Evolutionary conservation across 2,329 filamentous ascomycete genomes (phyloP).

Genomic region (Albophoma yamanashiensis): DNA sequence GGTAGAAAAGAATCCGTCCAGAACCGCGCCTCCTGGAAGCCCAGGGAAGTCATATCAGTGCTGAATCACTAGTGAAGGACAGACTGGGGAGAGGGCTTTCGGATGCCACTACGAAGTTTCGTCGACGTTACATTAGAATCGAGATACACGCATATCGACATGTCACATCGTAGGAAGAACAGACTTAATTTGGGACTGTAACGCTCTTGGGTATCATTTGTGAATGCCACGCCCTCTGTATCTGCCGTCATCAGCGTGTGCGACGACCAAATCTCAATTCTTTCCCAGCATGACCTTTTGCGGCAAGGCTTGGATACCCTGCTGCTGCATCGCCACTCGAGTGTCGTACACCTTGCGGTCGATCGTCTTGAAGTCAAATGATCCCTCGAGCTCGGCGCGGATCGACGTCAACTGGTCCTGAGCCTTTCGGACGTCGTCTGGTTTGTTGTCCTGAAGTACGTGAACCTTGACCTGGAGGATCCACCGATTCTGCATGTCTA

Average conservation of each 20-base stretch:
- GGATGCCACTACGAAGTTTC: too few relatives aligned
- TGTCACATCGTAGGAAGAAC: not conserved
- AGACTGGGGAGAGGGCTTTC: not conserved
- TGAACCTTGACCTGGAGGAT: constrained; percentile 42
- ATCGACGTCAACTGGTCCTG: constrained; percentile 38
- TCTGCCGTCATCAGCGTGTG: not conserved
- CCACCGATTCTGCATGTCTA: constrained; percentile 42
- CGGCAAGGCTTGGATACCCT: constrained; percentile 26
- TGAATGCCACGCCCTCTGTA: not conserved
- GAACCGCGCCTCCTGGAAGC: not conserved
- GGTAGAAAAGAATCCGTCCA: not conserved
- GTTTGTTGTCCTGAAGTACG: constrained; percentile 45
- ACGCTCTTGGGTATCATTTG: not conserved
- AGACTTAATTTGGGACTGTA: not conserved
- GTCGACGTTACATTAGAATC: not conserved
- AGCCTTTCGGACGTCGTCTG: constrained; percentile 44
- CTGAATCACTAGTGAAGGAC: not conserved
- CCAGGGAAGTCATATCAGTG: not conserved
- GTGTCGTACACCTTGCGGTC: constrained; percentile 45
- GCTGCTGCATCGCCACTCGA: constrained; percentile 27
- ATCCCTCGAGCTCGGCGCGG: constrained; percentile 35
- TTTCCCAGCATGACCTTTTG: constrained; percentile 25
- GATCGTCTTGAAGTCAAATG: constrained; percentile 39
- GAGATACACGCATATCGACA: not conserved
- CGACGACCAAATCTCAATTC: constrained; percentile 7